Conservation (phyloP, 306 rosid species). For the Cucurbita moschata region DNA sequence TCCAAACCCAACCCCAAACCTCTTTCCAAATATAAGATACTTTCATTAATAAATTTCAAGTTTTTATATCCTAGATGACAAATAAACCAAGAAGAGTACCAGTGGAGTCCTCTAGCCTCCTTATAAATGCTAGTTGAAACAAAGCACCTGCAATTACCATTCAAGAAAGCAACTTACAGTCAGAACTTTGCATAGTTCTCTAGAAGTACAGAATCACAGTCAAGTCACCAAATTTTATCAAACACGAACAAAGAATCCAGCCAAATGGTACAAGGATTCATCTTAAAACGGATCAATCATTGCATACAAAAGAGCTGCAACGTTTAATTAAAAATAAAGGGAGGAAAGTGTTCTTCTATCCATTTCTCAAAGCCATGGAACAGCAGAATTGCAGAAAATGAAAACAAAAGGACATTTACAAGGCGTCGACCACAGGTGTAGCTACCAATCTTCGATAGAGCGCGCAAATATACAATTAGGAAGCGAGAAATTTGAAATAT, state of each 20-base stretch:
- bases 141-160: conserved; percentile 59
- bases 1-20: neutral
- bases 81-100: conserved; percentile 26
- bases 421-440: neutral
- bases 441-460: neutral
- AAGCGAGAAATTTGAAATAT: neutral
- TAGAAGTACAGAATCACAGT: neutral
- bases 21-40: neutral
- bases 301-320: neutral
- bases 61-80: neutral
- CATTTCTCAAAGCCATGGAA: neutral
- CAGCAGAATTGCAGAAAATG: neutral
- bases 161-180: neutral
- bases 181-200: neutral
- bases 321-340: neutral
- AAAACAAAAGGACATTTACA: neutral
- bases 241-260: neutral
- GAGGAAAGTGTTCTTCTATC: neutral
- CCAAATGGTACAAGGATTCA: neutral
- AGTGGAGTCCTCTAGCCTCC: conserved; percentile 72
- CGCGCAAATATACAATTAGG: neutral
- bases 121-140: conserved; percentile 75
- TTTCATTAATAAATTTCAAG: neutral
- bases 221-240: neutral
- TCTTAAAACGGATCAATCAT: neutral